Conservation (phyloP, 257 asterid species). For the Fraxinus americana region DNA sequence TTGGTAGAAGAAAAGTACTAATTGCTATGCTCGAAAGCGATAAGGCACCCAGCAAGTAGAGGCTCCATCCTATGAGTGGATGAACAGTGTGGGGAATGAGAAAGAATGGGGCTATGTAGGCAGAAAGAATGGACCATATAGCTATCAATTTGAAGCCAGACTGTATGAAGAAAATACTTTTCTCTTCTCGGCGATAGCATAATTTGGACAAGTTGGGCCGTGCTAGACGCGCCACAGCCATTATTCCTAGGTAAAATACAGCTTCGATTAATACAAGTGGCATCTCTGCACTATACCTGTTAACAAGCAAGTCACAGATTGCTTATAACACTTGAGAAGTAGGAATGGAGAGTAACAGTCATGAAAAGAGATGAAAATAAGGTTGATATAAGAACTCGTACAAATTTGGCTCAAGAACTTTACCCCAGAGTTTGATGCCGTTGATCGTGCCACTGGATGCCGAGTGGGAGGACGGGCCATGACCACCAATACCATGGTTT, state of each 20-base stretch:
- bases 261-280: slow-evolving; percentile 57
- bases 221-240: slow-evolving; percentile 68
- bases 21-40: slow-evolving; percentile 58
- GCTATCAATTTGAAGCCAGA: slow-evolving; percentile 70
- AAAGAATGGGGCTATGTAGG: slow-evolving; percentile 68
- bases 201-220: slow-evolving; percentile 76
- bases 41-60: slow-evolving; percentile 70
- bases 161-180: slow-evolving; percentile 57
- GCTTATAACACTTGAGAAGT: slow-evolving; percentile 3
- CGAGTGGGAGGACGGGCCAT: slow-evolving; percentile 91
- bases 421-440: slow-evolving; percentile 84
- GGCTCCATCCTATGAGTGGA: slow-evolving; percentile 80
- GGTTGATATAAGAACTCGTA: background rate
- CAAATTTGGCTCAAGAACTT: slow-evolving; percentile 1
- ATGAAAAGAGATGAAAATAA: background rate
- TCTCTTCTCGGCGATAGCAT: slow-evolving; percentile 72
- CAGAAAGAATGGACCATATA: slow-evolving; percentile 66
- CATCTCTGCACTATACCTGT: slow-evolving; percentile 75
- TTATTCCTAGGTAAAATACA: slow-evolving; percentile 61
- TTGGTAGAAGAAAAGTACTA: slow-evolving; percentile 67
- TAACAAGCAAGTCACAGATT: background rate
- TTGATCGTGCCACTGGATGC: slow-evolving; percentile 78
- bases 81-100: slow-evolving; percentile 79
- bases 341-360: background rate
- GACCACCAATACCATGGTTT: slow-evolving; percentile 99